A percentile compares a stretch with the other conserved stretches of the same genome.
Evolutionary conservation across 495 filamentous ascomycete genomes (phyloP).

Genomic region (Evansstolkia leycettana): DNA sequence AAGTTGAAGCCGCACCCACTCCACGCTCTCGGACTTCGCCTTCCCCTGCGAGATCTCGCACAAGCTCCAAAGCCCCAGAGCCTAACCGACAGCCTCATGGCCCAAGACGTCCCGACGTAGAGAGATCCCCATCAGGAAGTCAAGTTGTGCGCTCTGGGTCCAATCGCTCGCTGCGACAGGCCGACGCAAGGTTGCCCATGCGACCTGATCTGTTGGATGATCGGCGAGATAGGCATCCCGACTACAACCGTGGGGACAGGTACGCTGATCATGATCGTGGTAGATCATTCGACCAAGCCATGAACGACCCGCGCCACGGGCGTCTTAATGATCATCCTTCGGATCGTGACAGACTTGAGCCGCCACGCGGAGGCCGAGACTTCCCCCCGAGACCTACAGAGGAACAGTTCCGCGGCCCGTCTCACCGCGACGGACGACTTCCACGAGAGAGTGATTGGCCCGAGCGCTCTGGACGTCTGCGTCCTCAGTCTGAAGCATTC

Average conservation of each 20-base stretch:
- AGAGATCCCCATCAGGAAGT: constrained; percentile 11
- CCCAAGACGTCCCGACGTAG: constrained; percentile 25
- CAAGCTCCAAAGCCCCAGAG: constrained; percentile 17
- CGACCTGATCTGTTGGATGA: constrained; percentile 29
- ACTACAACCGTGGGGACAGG: constrained; percentile 24
- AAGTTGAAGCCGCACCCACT: constrained; percentile 4
- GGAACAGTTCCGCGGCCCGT: constrained; percentile 29
- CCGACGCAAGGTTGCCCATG: constrained; percentile 20
- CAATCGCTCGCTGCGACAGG: constrained; percentile 15
- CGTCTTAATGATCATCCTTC: constrained; percentile 12
- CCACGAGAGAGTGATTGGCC: constrained; percentile 26
- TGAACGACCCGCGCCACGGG: constrained; percentile 17
- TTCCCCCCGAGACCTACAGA: constrained; percentile 21
- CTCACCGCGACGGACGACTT: constrained; percentile 22
- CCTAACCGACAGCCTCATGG: constrained; percentile 17
- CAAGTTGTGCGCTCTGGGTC: constrained; percentile 18
- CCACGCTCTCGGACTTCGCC: constrained; percentile 5
- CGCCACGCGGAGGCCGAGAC: constrained; percentile 12
- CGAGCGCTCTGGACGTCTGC: constrained; percentile 24
- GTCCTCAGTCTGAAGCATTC: constrained; percentile 17
- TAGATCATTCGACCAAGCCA: constrained; percentile 21
- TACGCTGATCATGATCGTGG: constrained; percentile 24
- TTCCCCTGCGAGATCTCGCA: constrained; percentile 13
- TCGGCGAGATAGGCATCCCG: constrained; percentile 23
- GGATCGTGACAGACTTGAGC: constrained; percentile 4